Evolutionary conservation across 768 basidiomycete genomes (phyloP).

Genomic region (Suillus sp.): DNA sequence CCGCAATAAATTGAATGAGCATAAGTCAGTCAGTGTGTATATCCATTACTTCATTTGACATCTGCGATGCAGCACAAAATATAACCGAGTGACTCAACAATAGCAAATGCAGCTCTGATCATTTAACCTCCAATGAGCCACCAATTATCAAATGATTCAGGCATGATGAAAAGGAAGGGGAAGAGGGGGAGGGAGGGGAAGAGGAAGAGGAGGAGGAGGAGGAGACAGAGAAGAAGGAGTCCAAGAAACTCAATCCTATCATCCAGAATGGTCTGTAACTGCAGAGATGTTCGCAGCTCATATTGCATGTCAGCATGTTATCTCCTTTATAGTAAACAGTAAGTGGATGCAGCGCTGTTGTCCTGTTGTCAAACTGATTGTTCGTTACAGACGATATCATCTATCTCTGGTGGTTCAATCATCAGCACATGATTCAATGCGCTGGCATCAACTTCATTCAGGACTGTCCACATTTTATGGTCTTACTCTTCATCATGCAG

Average conservation of each 20-base stretch:
- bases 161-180: conserved; percentile 11
- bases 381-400: neutral
- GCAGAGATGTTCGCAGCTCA: neutral
- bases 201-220: neutral
- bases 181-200: no score
- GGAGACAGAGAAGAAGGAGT: neutral
- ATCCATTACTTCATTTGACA: neutral
- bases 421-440: conserved; percentile 6
- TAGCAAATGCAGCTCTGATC: neutral
- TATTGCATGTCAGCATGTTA: neutral
- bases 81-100: neutral
- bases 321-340: neutral
- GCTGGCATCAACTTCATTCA: conserved; percentile 9
- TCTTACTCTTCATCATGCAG: conserved; percentile 4
- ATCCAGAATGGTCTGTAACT: neutral
- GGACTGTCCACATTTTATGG: conserved; percentile 5
- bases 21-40: neutral
- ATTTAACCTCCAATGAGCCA: neutral
- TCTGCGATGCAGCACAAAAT: neutral
- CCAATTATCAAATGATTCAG: neutral
- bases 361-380: neutral
- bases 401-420: conserved; percentile 7
- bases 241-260: neutral
- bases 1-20: neutral
- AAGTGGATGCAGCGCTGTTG: neutral